These are phyloP conservation scores for Pachyrhizus erosus DNA, from an alignment of 306 rosid genomes.

Conservation along the genomic window DNA sequence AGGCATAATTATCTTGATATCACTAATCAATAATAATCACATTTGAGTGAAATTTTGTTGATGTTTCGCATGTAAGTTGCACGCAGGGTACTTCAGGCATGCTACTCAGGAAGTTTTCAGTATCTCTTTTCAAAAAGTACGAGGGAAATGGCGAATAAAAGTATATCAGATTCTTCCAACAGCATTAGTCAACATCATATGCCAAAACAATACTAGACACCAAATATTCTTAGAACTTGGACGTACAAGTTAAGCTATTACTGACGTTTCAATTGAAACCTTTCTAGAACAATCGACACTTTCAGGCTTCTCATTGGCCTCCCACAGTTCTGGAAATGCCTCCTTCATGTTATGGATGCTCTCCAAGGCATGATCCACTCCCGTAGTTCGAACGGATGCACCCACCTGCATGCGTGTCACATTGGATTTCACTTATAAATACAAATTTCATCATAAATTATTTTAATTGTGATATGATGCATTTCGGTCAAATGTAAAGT, in stretches of 20 bases:
- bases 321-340: slow-evolving; percentile 94
- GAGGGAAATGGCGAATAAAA: neutral
- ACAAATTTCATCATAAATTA: slow-evolving; percentile 2
- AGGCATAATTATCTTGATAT: neutral
- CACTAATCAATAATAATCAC: neutral
- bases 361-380: slow-evolving; percentile 83
- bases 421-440: slow-evolving; percentile 4
- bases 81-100: neutral
- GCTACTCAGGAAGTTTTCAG: neutral
- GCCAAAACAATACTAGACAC: slow-evolving; percentile 27
- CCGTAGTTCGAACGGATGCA: slow-evolving; percentile 48
- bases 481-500: neutral
- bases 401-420: slow-evolving; percentile 66
- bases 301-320: slow-evolving; percentile 53
- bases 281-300: slow-evolving; percentile 49
- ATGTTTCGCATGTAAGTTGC: neutral
- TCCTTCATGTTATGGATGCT: slow-evolving; percentile 87
- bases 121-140: neutral
- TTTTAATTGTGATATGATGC: neutral
- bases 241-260: slow-evolving; percentile 60
- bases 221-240: slow-evolving; percentile 3
- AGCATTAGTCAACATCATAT: slow-evolving; percentile 25
- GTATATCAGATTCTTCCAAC: slow-evolving; percentile 6
- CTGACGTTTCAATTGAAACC: slow-evolving; percentile 74
- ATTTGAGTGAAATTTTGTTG: neutral